Evolutionary conservation across 2,329 filamentous ascomycete genomes (phyloP).

Genomic region (Tolypocladium album): DNA sequence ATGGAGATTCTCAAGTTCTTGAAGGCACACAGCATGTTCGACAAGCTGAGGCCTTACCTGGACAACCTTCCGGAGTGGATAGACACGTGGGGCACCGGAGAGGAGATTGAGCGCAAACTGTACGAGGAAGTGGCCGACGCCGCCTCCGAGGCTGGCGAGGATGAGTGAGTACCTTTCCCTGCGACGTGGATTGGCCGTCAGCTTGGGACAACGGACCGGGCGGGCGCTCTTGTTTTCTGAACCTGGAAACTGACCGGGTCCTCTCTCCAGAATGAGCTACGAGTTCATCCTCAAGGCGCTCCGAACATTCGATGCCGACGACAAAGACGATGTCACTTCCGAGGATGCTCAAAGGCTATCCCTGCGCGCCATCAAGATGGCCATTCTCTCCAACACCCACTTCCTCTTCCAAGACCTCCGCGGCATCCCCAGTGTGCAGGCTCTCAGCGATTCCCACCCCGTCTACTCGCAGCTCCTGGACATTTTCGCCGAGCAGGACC

Average conservation of each 20-base stretch:
- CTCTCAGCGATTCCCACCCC: conserved; percentile 73
- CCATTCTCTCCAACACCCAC: conserved; percentile 40
- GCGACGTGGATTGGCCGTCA: not conserved
- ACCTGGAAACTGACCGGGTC: not conserved
- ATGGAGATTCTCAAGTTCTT: conserved; percentile 80
- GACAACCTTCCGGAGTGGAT: conserved; percentile 78
- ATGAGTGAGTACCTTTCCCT: conserved; percentile 44
- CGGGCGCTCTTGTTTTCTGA: not conserved
- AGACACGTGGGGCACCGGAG: conserved; percentile 67
- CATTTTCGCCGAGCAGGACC: conserved; percentile 86
- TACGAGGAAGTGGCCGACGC: conserved; percentile 75
- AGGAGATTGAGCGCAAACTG: conserved; percentile 74
- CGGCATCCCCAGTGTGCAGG: conserved; percentile 73
- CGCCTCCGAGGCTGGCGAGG: conserved; percentile 67
- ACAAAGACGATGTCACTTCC: conserved; percentile 43
- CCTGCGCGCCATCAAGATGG: conserved; percentile 43
- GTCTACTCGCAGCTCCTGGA: conserved; percentile 87
- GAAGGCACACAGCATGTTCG: conserved; percentile 64
- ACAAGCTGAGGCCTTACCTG: conserved; percentile 73
- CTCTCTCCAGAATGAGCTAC: conserved; percentile 44
- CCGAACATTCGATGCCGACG: conserved; percentile 46
- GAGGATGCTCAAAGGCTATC: conserved; percentile 51
- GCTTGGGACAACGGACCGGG: not conserved
- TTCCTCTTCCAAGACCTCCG: conserved; percentile 75
- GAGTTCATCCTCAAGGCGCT: conserved; percentile 55